Evolutionary conservation across 2,329 filamentous ascomycete genomes (phyloP), one percentile per base, ranked within the genome.

Genomic region (Fusarium sp.): DNA sequence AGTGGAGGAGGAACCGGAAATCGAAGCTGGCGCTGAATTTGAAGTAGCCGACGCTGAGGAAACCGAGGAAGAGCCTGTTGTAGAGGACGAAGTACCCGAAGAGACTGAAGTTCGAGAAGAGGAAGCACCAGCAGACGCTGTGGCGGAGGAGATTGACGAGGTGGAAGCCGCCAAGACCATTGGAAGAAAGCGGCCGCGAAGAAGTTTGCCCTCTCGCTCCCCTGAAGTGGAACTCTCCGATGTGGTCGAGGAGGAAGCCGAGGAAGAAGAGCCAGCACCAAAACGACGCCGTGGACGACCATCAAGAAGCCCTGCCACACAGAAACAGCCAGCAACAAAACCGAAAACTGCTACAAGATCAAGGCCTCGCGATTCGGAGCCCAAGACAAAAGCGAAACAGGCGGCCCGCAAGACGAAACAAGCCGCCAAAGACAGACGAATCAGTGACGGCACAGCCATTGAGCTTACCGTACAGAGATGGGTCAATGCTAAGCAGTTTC

Each of bases 391-490:
- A 16, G 71, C 67, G 8, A 79, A 78, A 50, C 61, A 65, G 18
- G 66, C 41, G 18, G 67, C 41, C 9, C 54, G 68, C 72, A 48
- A 82, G 65, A 31, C 72, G 10, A 71, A 77, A 50, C 62, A 76
- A 61, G 57, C 78, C 27, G 58, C 68, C 39, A 75, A 78, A 73
- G 72, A 78, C 22, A 67, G 66, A 18, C 60, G 74, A 54, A 43
- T 76, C 7, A 78, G 77, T 31, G 77, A 77, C 14, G 77, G 79
- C 11, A 76, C 73, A 5, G 80, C 80, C 3, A 83, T 92, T 50
- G 87, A 89, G 7, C 86, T 92, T n/a, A 88, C 85, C 2, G 88
- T 92, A 0, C 90, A 92, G 77, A 86, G 91, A 14, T 90, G 91
- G 56, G 79, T 84, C 75, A 89, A 88, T n/a, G 84, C 84, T 61